phyloP scores from a whole-genome alignment of 257 asterid genomes.

The Fraxinus excelsior region DNA sequence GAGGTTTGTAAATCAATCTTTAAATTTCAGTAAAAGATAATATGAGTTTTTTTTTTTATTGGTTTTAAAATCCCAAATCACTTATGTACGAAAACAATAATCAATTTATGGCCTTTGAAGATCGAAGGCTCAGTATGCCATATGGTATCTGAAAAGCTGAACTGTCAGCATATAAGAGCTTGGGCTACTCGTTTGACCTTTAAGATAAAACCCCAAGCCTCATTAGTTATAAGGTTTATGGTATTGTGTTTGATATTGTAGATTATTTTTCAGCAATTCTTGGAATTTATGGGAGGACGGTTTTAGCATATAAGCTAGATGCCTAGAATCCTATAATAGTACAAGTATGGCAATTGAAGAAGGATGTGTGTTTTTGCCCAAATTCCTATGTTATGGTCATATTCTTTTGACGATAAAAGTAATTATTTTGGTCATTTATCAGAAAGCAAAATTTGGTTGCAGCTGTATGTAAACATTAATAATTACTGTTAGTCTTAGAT shows the following conservation, averaged over 20 bases:
- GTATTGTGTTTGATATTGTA: neutral
- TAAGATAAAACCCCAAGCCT: neutral
- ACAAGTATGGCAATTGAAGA: neutral
- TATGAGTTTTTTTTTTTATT: neutral
- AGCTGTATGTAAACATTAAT: neutral
- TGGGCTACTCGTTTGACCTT: neutral
- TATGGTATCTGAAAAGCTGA: neutral
- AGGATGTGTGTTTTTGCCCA: neutral
- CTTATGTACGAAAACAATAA: too few species aligned
- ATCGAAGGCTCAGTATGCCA: too few species aligned
- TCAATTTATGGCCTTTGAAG: too few species aligned
- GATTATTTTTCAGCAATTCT: neutral
- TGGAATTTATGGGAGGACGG: neutral
- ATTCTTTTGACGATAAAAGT: neutral
- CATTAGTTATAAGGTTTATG: neutral
- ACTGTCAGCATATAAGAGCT: neutral
- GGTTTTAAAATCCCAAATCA: too few species aligned
- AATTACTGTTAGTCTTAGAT: neutral
- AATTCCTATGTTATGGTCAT: neutral
- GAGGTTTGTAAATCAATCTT: conserved; percentile 49
- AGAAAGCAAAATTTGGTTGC: neutral
- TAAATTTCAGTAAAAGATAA: neutral
- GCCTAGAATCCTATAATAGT: neutral
- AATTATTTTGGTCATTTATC: neutral
- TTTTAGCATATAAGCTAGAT: neutral